phyloP scores from a whole-genome alignment of 345 rosid genomes.

The Dipteronia dyeriana region DNA sequence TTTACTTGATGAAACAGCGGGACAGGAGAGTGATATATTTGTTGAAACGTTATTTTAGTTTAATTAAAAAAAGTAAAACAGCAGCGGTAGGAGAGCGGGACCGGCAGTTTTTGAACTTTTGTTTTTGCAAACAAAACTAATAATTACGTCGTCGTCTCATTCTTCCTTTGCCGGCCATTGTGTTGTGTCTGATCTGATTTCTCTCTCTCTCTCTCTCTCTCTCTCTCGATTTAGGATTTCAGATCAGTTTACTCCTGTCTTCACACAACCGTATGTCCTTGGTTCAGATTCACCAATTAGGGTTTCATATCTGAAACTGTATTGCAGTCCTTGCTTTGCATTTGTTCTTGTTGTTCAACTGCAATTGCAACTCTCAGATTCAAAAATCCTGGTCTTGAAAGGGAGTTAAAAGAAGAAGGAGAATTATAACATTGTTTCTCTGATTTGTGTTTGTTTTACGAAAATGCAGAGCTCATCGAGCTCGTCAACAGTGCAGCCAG shows the following conservation, averaged over 20 bases:
- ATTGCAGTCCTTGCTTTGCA: too few species aligned
- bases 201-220: not conserved
- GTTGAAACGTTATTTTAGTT: too few species aligned
- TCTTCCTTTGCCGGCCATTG: slow-evolving; percentile 13
- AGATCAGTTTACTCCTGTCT: too few species aligned
- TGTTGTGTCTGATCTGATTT: slow-evolving; percentile 5
- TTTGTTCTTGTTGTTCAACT: too few species aligned
- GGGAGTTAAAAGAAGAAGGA: not conserved
- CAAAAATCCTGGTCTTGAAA: not conserved
- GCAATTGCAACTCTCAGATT: not conserved
- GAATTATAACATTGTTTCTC: not conserved
- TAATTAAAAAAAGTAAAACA: not conserved
- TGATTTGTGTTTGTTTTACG: not conserved
- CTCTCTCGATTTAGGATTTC: slow-evolving; percentile 5
- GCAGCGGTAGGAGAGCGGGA: slow-evolving; percentile 8
- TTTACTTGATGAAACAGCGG: too few species aligned
- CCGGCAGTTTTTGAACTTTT: not conserved
- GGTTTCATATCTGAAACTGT: not conserved
- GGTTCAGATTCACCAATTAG: not conserved
- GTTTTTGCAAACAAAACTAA: not conserved
- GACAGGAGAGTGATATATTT: too few species aligned
- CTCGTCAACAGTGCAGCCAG: slow-evolving; percentile 56
- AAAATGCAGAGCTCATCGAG: slow-evolving; percentile 47
- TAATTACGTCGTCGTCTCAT: slow-evolving; percentile 2
- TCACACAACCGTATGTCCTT: too few species aligned